Base-by-base conservation (phyloP, 371 early-diverging fungal genomes). In the Mortierella sp. region DNA sequence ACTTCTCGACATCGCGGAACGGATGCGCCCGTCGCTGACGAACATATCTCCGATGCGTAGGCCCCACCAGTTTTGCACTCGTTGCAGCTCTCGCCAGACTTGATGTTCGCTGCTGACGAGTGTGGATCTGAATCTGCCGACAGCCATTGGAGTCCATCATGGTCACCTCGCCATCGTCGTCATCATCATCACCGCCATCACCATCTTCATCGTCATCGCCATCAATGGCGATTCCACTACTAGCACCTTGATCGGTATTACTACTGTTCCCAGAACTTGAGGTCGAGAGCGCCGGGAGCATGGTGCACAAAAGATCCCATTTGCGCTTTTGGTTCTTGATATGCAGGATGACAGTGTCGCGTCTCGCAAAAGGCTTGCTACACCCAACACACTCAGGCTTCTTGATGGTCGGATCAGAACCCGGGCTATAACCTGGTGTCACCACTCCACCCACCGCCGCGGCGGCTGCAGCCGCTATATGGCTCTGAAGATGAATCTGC, bases 341-440 rank as follows among this genome's bases (percentile, higher is more conserved):
- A 31, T 85, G 85, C 50, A 85, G 58, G 28, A 85, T 85, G 26
- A 81, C 85, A 5, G 85, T 85, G 54, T 85, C 85, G 3, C 85
- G 76, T 57, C 85, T 54, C 9, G 85, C 85, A 81, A 85, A 85
- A 0, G 85, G 72, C 72, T 85, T 85, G 74, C 76, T 81, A 45
- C 85, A 85, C 0, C 85, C 85, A 1, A 79, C 82, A 45, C 85
- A 85, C 19, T 85, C 85, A 0, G 85, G 85, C 34, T 85, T 85
- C 47, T 71, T 76, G 50, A 79, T 75, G n/a, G 79, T 70, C 4
- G 85, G 81, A 63, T 85, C 85, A 0, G 57, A 71, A 0, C 76
- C 44, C 0, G 81, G 81, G n/a, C 70, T 80, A 42, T 80, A 84
- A 2, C 81, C 81, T 3, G 63, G 63, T 11, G 60, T 45, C n/a